Evolutionary conservation across 176 grass and related monocot species (phyloP), one percentile per base, ranked within the genome.

Genomic region (Lolium multiflorum): DNA sequence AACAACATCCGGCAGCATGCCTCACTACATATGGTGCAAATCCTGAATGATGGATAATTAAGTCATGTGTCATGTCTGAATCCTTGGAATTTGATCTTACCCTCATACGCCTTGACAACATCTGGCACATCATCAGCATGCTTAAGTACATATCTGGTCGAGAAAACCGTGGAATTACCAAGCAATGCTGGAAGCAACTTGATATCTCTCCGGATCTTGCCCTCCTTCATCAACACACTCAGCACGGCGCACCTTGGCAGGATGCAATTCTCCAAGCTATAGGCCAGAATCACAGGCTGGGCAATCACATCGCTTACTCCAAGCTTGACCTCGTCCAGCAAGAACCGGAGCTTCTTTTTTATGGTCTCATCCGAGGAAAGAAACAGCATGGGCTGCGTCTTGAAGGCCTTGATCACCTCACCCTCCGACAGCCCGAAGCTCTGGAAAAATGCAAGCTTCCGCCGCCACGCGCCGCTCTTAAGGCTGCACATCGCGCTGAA

Each of bases 1-100:
- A 35, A 35, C 31, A 35, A 35, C 31, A 35, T 35, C 31, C 31
- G 31, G 31, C 31, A 35, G 31, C 31, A 35, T 35, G 31, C 31
- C 31, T 35, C 31, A 35, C 31, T 35, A 35, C 31, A 35, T 35
- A 35, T 35, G 31, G 31, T 35, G 31, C 31, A 35, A 35, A 35
- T 35, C 31, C 31, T 2, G 31, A 3, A 35, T 35, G 31, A 35
- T 35, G 31, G 31, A 35, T 35, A 35, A 35, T 35, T 35, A 35
- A 35, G 31, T 35, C 31, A 35, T 16, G 13, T 5, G 50, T 52
- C 12, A 52, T 52, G 50, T 52, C 50, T 16, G 50, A 52, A 90
- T 46, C 87, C 91, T 76, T 92, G 11, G 56, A 92, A 92, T 84
- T 37, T 73, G 31, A 92, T 89, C 41, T 92, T 83, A 52, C 91